Evolutionary conservation across 1,284 basidiomycete genomes (phyloP).

Genomic region (Inonotus obliquus): DNA sequence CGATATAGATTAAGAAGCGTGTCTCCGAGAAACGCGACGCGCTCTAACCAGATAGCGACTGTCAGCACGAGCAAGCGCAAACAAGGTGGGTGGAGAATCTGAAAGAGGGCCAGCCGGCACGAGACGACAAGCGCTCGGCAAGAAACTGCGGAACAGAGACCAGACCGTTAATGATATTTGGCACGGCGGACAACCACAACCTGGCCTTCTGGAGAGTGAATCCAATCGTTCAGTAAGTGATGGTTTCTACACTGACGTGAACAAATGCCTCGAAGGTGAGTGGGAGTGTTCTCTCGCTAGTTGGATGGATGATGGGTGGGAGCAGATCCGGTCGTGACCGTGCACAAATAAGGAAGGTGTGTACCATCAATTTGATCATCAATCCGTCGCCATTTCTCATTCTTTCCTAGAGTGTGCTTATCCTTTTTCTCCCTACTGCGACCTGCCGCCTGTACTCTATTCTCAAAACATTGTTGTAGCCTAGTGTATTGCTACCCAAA

Average conservation of each 20-base stretch:
- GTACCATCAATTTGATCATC: not conserved
- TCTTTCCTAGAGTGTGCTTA: too few species aligned
- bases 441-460: not conserved
- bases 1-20: conserved; percentile 7
- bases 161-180: not conserved
- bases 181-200: not conserved
- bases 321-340: not conserved
- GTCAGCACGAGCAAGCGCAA: not conserved
- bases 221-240: too few species aligned
- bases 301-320: not conserved
- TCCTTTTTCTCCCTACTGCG: not conserved
- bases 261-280: too few species aligned
- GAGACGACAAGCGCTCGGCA: not conserved
- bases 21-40: not conserved
- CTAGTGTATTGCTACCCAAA: not conserved
- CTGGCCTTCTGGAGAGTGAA: not conserved
- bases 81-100: not conserved
- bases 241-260: too few species aligned
- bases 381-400: not conserved
- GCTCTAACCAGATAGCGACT: not conserved
- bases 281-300: not conserved
- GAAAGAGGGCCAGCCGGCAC: not conserved
- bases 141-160: not conserved
- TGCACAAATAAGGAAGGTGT: too few species aligned
- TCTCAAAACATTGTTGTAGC: not conserved